Base-by-base conservation (phyloP, 257 asterid species). In the Nyctanthes arbortristis region DNA sequence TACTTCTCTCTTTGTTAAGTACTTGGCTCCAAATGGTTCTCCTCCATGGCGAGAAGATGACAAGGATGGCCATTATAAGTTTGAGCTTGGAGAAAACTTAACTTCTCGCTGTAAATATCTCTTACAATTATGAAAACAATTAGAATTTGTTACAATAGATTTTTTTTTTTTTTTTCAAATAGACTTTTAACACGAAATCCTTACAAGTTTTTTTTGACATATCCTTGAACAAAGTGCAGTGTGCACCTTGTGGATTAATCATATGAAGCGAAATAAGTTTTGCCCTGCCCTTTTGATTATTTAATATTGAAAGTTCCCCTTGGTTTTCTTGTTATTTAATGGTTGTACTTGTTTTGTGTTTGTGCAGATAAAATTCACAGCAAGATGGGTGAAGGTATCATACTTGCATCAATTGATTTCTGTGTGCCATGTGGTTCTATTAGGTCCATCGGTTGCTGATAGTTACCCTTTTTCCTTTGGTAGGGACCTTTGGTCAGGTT, bases 41-140 rank as follows among this genome's bases (percentile, higher is more conserved):
- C 96, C 97, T 80, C 97, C 96, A 16, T 70, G 83, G 89, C 81
- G 96, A 84, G 96, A 82, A 78, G 96, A 91, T 77, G 97, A 91
- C 91, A 89, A 87, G 81, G 98, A 93, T 78, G 98, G 97, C 40
- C 98, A 93, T 89, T 93, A 85, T 87, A 75, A 83, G 75, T 93
- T 90, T 87, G 91, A 85, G 91, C 93, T 87, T 79, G 98, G 98
- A 84, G 97, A 93, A 39, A 86, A 93, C 89, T 80, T 93, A 75
- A 93, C 98, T 27, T 70, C 92, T 66, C 96, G 97, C 89, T 93
- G 98, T 93, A 93, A 93, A 74, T 81, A 87, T 84, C 87, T 79
- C 70, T 76, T 75, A 66, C 87, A 64, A 86, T 70, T 77, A 78
- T 76, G 70, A 63, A 31, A 74, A 73, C 62, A 49, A 75, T 35